A percentile compares a stretch with the other conserved stretches of the same genome.
Conservation (phyloP, 2,329 filamentous ascomycete species). For the Dactylellina sp. region DNA sequence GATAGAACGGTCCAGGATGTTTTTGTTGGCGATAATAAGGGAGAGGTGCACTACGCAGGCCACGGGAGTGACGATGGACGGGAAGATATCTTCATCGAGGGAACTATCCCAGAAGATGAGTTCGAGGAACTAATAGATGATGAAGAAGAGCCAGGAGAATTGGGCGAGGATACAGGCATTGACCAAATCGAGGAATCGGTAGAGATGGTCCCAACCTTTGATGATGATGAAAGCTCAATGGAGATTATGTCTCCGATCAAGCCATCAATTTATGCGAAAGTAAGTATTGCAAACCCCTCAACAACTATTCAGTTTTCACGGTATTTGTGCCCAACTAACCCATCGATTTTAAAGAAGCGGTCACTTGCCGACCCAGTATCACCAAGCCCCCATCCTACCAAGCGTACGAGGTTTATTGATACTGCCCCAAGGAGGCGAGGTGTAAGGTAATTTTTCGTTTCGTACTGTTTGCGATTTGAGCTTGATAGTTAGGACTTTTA, state of each 20-base stretch:
- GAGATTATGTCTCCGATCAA: slow-evolving; percentile 54
- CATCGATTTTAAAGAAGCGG: slow-evolving; percentile 26
- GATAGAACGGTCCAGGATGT: slow-evolving; percentile 16
- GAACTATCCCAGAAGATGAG: slow-evolving; percentile 34
- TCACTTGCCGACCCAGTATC: slow-evolving; percentile 22
- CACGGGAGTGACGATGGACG: slow-evolving; percentile 19
- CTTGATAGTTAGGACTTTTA: too few relatives aligned
- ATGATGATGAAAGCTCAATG: slow-evolving; percentile 48
- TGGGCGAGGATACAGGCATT: not conserved
- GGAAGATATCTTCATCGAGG: slow-evolving; percentile 62
- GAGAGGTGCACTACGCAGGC: slow-evolving; percentile 60
- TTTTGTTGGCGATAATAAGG: slow-evolving; percentile 55
- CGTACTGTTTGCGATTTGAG: too few relatives aligned
- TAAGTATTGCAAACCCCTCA: slow-evolving; percentile 1
- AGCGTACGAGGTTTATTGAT: slow-evolving; percentile 44
- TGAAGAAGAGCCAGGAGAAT: slow-evolving; percentile 10
- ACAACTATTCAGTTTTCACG: not conserved
- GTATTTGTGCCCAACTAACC: not conserved
- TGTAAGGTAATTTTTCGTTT: slow-evolving; percentile 5
- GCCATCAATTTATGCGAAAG: slow-evolving; percentile 33
- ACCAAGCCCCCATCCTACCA: slow-evolving; percentile 34
- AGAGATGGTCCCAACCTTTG: slow-evolving; percentile 24
- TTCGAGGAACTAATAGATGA: slow-evolving; percentile 22
- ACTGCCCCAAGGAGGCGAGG: slow-evolving; percentile 21
- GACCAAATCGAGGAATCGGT: slow-evolving; percentile 23